Percentiles rank a stretch among this genome's conserved stretches.
phyloP scores from a whole-genome alignment of 2,329 filamentous ascomycete genomes.

The Paecilomyces dactylethromorphus region DNA sequence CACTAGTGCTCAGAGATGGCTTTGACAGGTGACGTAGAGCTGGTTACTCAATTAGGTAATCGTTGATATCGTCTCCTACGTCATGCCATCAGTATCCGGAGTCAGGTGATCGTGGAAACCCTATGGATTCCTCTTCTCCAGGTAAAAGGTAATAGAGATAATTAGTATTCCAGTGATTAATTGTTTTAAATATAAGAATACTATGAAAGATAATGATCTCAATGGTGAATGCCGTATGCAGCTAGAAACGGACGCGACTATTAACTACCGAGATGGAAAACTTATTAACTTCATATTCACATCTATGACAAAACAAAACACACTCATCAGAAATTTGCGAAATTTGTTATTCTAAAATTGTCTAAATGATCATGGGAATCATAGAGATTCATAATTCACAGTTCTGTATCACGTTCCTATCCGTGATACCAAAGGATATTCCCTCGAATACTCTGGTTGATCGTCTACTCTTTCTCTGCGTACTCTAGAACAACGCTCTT shows the following conservation, averaged over 20 bases:
- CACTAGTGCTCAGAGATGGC: neutral
- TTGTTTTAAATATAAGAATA: neutral
- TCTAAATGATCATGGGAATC: neutral
- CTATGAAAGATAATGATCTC: too few species aligned
- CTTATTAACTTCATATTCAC: too few species aligned
- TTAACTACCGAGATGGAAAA: too few species aligned
- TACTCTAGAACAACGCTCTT: constrained; percentile 50
- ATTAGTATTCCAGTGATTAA: neutral
- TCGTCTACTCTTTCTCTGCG: constrained; percentile 1
- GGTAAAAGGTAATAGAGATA: too few species aligned
- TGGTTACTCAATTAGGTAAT: neutral
- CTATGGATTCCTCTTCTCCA: neutral
- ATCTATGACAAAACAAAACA: too few species aligned
- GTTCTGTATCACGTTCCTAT: neutral
- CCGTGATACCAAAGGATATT: neutral
- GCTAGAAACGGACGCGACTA: too few species aligned
- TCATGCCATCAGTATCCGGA: neutral
- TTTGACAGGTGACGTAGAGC: neutral
- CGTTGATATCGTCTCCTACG: neutral
- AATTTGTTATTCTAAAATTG: neutral
- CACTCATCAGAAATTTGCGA: neutral
- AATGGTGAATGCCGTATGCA: too few species aligned
- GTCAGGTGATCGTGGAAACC: neutral
- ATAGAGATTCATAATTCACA: too few species aligned
- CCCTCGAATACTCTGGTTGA: too few species aligned